Evolutionary conservation across 176 grass and related monocot genomes (phyloP).

Genomic region (Tillandsia leiboldiana): DNA sequence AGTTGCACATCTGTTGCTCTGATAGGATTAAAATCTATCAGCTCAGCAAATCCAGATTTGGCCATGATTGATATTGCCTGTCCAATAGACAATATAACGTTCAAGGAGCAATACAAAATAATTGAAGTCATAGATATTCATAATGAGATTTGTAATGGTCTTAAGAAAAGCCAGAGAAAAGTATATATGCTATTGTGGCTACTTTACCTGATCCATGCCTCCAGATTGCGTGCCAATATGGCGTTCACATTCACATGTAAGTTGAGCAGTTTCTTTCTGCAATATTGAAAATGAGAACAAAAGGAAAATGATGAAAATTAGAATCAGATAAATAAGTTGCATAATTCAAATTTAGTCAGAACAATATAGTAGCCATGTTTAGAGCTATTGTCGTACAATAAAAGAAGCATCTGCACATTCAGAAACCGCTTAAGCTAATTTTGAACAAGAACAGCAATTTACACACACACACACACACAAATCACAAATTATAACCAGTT

Average conservation of each 20-base stretch:
- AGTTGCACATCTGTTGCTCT: constrained; percentile 80
- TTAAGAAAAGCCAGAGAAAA: background rate
- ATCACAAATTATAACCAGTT: background rate
- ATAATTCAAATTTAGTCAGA: too few relatives aligned
- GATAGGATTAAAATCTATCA: constrained; percentile 99
- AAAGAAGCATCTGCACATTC: too few relatives aligned
- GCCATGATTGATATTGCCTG: constrained; percentile 99
- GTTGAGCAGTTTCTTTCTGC: constrained; percentile 98
- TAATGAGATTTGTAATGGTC: background rate
- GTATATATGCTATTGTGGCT: background rate
- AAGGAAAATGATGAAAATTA: constrained; percentile 14
- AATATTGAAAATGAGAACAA: constrained; percentile 11
- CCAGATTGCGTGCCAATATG: constrained; percentile 93
- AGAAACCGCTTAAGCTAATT: too few relatives aligned
- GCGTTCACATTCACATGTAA: constrained; percentile 79
- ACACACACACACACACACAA: too few relatives aligned
- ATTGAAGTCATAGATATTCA: background rate
- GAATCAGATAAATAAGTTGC: background rate
- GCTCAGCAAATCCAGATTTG: constrained; percentile 82
- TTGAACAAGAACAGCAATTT: too few relatives aligned
- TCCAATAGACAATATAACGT: constrained; percentile 15
- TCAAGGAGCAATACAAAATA: background rate
- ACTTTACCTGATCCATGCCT: constrained; percentile 92
- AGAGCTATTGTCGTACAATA: background rate
- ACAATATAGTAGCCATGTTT: too few relatives aligned